Base-by-base conservation (phyloP, 1,284 basidiomycete genomes). In the Ganoderma sinense region DNA sequence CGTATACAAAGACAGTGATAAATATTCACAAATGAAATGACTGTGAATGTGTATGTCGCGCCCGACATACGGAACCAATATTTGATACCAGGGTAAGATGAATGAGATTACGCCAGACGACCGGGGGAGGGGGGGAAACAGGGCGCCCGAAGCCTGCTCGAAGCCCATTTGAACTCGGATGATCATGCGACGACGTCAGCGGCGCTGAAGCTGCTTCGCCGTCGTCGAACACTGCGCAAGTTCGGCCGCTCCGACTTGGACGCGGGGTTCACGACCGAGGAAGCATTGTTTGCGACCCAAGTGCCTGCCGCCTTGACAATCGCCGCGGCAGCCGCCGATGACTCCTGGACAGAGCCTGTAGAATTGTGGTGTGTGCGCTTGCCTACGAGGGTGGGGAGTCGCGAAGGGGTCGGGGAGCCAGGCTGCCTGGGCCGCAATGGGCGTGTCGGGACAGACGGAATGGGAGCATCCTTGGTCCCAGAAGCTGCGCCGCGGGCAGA, bases 161-260 rank as follows among this genome's bases (percentile, higher is more conserved):
- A 68, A 53, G 53, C 62, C 59, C 55, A 39, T 43, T 45, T 39
- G 29, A 67, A 59, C 23, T 23, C 60, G 23, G 48, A 33, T 6
- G 53, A 43, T 60, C 80, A 94, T 76, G 90, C 92, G 72, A 94
- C 86, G 45, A 95, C 89, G 79, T 96, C 92, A 11, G 92, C 92
- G 68, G 90, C 84, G 78, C 93, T 94, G 80, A 95, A 95, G 75
- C 94, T 94, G 76, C 94, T 94, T 69, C 94, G 84, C 77, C 94
- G 83, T 71, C 92, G 84, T 74, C 93, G 85, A 43, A 93, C 86
- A 66, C 84, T 90, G 66, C 92, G 84, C 73, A 94, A 80, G 2
- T 89, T 88, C 18, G 94, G 93, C 60, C 93, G 85, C 73, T 88
- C 90, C 3, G 88, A 84, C 80, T 92, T 93, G 33, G 87, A 86